Evolutionary conservation across 768 basidiomycete genomes (phyloP).

Genomic region (Leucosporidium yakuticum): DNA sequence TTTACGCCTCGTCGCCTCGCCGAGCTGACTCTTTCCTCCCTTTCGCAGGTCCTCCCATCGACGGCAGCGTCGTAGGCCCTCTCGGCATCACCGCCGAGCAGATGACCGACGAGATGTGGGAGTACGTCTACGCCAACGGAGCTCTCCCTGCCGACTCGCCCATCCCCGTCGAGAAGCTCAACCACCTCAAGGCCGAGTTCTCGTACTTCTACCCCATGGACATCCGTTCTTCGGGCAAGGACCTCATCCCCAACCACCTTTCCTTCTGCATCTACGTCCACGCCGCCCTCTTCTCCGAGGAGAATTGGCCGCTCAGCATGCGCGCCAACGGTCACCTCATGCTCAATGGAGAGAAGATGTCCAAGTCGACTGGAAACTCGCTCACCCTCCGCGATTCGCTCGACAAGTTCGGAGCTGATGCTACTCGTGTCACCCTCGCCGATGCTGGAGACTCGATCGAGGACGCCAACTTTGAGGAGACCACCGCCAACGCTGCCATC

Average conservation of each 20-base stretch:
- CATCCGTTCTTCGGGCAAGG: constrained; percentile 95
- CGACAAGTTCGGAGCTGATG: constrained; percentile 94
- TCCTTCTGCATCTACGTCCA: constrained; percentile 93
- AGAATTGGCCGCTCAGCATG: constrained; percentile 86
- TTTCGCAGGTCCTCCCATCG: constrained; percentile 53
- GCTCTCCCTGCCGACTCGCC: constrained; percentile 50
- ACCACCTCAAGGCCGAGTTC: constrained; percentile 81
- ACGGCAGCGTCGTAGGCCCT: constrained; percentile 71
- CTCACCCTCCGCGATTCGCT: constrained; percentile 82
- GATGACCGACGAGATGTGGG: constrained; percentile 97
- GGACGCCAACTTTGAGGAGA: constrained; percentile 99
- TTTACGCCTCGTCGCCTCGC: not conserved
- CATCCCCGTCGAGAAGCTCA: constrained; percentile 67
- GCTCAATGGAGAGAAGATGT: constrained; percentile 99
- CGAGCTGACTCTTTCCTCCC: not conserved
- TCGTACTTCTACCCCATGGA: constrained; percentile 98
- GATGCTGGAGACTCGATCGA: constrained; percentile 96
- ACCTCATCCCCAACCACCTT: constrained; percentile 89
- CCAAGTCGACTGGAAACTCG: constrained; percentile 91
- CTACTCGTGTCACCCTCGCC: constrained; percentile 81
- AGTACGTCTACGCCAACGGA: constrained; percentile 76
- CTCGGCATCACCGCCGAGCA: constrained; percentile 80
- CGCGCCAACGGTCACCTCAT: constrained; percentile 93
- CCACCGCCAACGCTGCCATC: constrained; percentile 94
- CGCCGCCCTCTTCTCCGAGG: constrained; percentile 81